These are phyloP conservation scores for Yamadazyma philogaea DNA, from an alignment of 805 yeast genomes.

Conservation along the genomic window DNA sequence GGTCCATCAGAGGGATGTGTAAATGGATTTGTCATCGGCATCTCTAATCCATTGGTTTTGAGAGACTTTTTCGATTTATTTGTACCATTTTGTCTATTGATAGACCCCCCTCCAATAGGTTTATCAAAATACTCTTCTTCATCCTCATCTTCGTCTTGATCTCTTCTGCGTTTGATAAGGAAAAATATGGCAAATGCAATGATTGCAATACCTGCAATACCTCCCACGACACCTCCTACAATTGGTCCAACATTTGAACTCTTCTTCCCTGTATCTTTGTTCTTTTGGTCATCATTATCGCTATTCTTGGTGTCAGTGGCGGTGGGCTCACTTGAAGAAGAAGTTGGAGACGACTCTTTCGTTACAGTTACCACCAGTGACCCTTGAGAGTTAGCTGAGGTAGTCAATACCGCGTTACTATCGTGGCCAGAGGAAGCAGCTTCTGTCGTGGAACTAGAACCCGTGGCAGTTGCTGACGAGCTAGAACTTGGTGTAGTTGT, in stretches of 20 bases:
- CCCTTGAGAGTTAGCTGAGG: slow-evolving; percentile 12
- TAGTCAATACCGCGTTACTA: slow-evolving; percentile 9
- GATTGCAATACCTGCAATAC: slow-evolving; percentile 30
- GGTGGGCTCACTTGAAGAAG: slow-evolving; percentile 12
- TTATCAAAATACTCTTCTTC: slow-evolving; percentile 33
- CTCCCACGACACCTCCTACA: slow-evolving; percentile 47
- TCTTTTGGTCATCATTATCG: slow-evolving; percentile 4
- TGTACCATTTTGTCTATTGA: slow-evolving; percentile 17
- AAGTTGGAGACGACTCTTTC: slow-evolving; percentile 1
- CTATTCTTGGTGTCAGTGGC: slow-evolving; percentile 8
- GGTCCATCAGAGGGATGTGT: slow-evolving; percentile 50
- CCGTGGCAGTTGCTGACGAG: slow-evolving; percentile 11
- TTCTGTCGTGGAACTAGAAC: slow-evolving; percentile 10
- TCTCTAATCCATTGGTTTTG: slow-evolving; percentile 29
- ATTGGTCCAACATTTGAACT: slow-evolving; percentile 35
- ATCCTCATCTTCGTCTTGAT: slow-evolving; percentile 35
- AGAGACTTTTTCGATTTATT: slow-evolving; percentile 17
- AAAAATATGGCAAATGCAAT: slow-evolving; percentile 27
- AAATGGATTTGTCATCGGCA: slow-evolving; percentile 58
- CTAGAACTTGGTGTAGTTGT: slow-evolving; percentile 9
- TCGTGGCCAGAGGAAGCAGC: slow-evolving; percentile 11
- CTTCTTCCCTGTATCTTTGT: slow-evolving; percentile 13
- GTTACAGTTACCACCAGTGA: slow-evolving; percentile 14
- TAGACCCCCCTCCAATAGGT: slow-evolving; percentile 18
- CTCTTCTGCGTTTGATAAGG: slow-evolving; percentile 28